A percentile compares a stretch with the other conserved stretches of the same genome.
Evolutionary conservation across 176 grass and related monocot species (phyloP).

Genomic region (Rhipidocladum racemiflorum): DNA sequence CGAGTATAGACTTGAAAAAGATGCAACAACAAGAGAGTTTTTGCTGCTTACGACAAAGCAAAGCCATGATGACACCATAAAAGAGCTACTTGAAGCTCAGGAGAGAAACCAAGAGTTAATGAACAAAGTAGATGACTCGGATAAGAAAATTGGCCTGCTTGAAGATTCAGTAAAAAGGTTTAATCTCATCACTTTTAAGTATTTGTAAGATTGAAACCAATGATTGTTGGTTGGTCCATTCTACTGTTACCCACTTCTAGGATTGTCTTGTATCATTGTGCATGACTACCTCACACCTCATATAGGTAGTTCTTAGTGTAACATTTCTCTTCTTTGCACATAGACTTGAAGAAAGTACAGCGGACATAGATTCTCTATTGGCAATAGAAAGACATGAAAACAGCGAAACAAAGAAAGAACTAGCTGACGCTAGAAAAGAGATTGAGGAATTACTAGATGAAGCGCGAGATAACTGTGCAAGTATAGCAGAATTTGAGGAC

Average conservation of each 20-base stretch:
- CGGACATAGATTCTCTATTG: conserved; percentile 45
- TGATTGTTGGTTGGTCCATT: conserved; percentile 8
- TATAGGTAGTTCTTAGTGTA: conserved; percentile 10
- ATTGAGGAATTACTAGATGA: conserved; percentile 55
- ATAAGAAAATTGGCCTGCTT: conserved; percentile 47
- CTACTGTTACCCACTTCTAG: conserved; percentile 9
- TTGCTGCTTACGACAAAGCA: conserved; percentile 44
- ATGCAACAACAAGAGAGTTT: conserved; percentile 42
- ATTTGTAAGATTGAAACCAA: conserved; percentile 16
- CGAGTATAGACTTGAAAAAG: conserved; percentile 59
- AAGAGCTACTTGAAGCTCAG: conserved; percentile 39
- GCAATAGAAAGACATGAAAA: conserved; percentile 58
- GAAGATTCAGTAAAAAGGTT: conserved; percentile 60
- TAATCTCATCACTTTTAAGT: conserved; percentile 23
- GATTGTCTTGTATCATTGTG: neutral
- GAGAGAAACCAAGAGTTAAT: conserved; percentile 39
- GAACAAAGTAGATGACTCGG: conserved; percentile 34
- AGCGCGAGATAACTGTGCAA: conserved; percentile 38
- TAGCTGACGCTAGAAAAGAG: conserved; percentile 45
- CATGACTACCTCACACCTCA: neutral
- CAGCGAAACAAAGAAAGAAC: conserved; percentile 47
- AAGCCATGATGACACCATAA: conserved; percentile 45
- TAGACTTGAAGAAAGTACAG: conserved; percentile 60
- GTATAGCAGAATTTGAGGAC: conserved; percentile 44
- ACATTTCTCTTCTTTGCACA: conserved; percentile 42